Percentiles rank a stretch among this genome's conserved stretches.
phyloP scores from a whole-genome alignment of 345 rosid genomes.

The Euphorbia lathyris region DNA sequence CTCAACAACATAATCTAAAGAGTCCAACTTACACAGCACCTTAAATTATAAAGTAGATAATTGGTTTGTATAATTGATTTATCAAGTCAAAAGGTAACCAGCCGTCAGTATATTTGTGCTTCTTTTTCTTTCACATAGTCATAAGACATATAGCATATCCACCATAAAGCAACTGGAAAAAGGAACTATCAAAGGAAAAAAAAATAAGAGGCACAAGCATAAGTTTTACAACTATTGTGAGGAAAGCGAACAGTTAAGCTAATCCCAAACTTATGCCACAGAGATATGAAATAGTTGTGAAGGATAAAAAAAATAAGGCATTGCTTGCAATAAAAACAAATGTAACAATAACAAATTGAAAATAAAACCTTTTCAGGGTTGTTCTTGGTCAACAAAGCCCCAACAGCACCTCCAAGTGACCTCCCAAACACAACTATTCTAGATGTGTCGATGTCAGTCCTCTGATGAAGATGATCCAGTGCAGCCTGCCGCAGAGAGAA shows the following conservation, averaged over 20 bases:
- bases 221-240: neutral
- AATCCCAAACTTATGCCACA: neutral
- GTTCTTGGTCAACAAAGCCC: slow-evolving; percentile 79
- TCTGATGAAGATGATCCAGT: slow-evolving; percentile 80
- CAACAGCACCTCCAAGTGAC: slow-evolving; percentile 99
- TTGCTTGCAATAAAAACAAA: slow-evolving; percentile 2
- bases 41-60: neutral
- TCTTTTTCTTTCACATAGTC: neutral
- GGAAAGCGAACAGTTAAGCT: neutral
- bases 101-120: neutral
- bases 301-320: neutral
- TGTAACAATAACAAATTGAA: neutral
- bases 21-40: neutral
- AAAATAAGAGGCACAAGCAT: neutral
- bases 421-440: slow-evolving; percentile 93
- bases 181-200: too few species aligned
- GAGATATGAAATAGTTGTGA: neutral
- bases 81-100: neutral
- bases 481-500: slow-evolving; percentile 67
- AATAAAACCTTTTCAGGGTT: slow-evolving; percentile 80
- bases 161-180: neutral
- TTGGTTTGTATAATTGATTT: neutral
- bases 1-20: neutral
- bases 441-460: slow-evolving; percentile 89
- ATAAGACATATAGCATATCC: neutral